A percentile compares a stretch with the other conserved stretches of the same genome.
phyloP scores from a whole-genome alignment of 2,329 filamentous ascomycete genomes.

The Diaporthe eres region DNA sequence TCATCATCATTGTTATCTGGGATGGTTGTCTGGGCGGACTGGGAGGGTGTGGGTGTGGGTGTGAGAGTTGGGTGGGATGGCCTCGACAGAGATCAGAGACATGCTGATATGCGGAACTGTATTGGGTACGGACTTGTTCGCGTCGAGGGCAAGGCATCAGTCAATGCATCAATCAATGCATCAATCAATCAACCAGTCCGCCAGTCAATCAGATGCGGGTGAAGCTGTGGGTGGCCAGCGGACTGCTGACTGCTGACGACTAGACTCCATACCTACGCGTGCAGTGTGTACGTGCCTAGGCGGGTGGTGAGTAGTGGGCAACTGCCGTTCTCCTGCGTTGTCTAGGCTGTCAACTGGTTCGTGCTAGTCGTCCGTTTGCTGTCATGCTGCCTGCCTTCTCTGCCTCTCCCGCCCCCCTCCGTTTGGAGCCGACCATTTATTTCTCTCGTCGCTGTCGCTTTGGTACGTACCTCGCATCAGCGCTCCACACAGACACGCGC shows the following conservation, averaged over 20 bases:
- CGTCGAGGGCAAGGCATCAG: neutral
- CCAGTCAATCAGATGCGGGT: neutral
- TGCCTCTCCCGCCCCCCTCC: neutral
- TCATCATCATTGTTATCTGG: constrained; percentile 5
- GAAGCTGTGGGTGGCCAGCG: neutral
- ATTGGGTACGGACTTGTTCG: neutral
- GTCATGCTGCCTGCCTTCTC: neutral
- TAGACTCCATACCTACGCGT: neutral
- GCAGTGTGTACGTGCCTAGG: too few species aligned
- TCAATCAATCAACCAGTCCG: neutral
- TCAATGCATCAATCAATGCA: neutral
- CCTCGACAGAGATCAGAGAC: neutral
- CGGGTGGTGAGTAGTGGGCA: neutral
- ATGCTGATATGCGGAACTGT: neutral
- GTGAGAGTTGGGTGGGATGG: constrained; percentile 4
- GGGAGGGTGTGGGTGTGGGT: neutral
- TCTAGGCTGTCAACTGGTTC: neutral
- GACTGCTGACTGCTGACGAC: constrained; percentile 24
- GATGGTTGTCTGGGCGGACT: neutral
- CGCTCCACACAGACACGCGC: neutral
- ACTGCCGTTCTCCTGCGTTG: constrained; percentile 13
- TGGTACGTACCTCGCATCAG: neutral
- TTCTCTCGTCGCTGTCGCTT: neutral
- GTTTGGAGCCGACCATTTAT: neutral
- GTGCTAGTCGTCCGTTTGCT: constrained; percentile 29